phyloP scores from a whole-genome alignment of 169 alveolate genomes.

The Plasmodium knowlesi region DNA sequence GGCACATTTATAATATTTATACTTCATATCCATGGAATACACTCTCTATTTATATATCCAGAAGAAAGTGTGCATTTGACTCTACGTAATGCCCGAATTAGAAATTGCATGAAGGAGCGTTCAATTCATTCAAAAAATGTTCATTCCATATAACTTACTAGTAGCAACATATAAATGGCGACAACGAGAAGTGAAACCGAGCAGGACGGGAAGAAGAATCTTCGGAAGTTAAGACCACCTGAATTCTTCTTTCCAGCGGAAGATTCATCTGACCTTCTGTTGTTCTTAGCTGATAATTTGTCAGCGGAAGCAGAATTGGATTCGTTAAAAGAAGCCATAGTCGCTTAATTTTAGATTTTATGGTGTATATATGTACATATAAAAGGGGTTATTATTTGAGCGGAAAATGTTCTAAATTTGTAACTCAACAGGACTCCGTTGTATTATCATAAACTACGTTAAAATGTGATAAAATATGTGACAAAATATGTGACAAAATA shows the following conservation, averaged over 20 bases:
- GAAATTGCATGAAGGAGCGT: neutral
- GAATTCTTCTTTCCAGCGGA: neutral
- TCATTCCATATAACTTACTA: neutral
- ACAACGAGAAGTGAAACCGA: neutral
- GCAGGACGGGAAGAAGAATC: neutral
- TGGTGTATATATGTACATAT: neutral
- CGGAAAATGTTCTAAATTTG: neutral
- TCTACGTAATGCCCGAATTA: neutral
- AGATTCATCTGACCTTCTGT: neutral
- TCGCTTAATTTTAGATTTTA: neutral
- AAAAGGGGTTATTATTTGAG: neutral
- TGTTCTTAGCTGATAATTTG: conserved; percentile 1
- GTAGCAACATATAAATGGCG: neutral
- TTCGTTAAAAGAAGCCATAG: neutral
- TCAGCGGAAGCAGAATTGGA: conserved; percentile 7
- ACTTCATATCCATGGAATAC: neutral
- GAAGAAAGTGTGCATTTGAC: neutral
- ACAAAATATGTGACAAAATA: too few relatives aligned
- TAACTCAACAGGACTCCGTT: neutral
- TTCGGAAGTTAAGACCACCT: neutral
- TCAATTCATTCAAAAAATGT: neutral
- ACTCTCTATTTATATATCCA: neutral
- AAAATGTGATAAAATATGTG: neutral
- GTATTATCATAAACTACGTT: neutral
- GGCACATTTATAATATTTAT: neutral